Evolutionary conservation across 2,329 filamentous ascomycete species (phyloP).

Genomic region (Pseudocercospora musae): DNA sequence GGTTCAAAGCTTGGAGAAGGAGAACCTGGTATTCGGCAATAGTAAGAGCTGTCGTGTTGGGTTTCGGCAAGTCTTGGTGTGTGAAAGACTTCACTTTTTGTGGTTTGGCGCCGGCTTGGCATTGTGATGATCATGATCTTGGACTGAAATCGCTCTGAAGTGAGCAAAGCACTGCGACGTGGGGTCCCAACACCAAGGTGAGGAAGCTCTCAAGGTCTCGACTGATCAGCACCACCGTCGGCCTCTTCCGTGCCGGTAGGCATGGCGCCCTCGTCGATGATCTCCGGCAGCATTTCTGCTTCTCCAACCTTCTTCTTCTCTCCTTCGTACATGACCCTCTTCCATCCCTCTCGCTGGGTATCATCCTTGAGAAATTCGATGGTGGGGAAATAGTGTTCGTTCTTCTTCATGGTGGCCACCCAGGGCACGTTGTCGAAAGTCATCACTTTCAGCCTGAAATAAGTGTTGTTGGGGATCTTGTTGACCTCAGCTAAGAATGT

Average conservation of each 20-base stretch:
- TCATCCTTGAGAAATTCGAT: constrained; percentile 62
- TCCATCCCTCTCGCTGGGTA: constrained; percentile 54
- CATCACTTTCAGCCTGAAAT: constrained; percentile 95
- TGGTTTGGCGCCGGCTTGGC: neutral
- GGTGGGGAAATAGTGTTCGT: constrained; percentile 86
- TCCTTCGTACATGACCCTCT: constrained; percentile 54
- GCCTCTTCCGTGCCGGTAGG: constrained; percentile 2
- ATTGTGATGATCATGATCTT: neutral
- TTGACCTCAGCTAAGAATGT: constrained; percentile 76
- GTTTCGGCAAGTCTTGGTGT: neutral
- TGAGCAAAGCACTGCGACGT: no score
- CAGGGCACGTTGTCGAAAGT: constrained; percentile 98
- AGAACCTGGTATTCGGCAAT: neutral
- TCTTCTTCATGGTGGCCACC: constrained; percentile 99
- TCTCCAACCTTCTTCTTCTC: constrained; percentile 38
- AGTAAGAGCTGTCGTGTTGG: neutral
- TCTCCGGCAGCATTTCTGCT: constrained; percentile 30
- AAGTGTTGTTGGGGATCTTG: constrained; percentile 92
- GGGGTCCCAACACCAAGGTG: no score
- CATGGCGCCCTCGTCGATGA: constrained; percentile 19
- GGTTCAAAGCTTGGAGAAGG: neutral
- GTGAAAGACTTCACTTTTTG: neutral
- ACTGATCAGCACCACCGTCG: neutral
- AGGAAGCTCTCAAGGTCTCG: neutral
- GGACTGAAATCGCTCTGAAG: neutral